Conservation (phyloP, 176 grass and related monocot species). For the Phragmites australis region DNA sequence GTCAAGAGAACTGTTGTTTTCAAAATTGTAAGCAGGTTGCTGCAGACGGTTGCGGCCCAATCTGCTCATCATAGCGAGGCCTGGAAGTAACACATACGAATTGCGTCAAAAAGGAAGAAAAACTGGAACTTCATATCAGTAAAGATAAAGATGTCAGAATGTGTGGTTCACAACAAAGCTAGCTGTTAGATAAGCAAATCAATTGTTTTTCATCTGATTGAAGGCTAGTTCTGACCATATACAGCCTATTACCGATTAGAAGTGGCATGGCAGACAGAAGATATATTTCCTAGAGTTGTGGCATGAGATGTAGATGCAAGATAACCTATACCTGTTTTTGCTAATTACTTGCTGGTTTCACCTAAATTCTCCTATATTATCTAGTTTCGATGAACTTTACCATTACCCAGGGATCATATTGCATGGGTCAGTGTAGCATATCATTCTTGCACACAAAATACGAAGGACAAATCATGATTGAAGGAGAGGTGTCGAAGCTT, state of each 20-base stretch:
- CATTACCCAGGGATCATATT: background rate
- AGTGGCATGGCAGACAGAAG: background rate
- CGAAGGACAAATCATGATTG: background rate
- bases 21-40: slow-evolving; percentile 61
- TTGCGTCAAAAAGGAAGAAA: slow-evolving; percentile 23
- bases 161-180: background rate
- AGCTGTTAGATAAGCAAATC: background rate
- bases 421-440: background rate
- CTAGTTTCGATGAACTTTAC: background rate
- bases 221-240: background rate
- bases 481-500: background rate
- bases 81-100: slow-evolving; percentile 49
- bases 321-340: background rate
- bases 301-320: background rate
- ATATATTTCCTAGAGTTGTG: background rate
- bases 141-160: background rate
- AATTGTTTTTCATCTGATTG: background rate
- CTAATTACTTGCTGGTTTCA: background rate
- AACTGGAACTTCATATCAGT: background rate
- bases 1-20: slow-evolving; percentile 61
- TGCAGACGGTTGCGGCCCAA: slow-evolving; percentile 71
- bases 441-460: slow-evolving; percentile 1
- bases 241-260: background rate
- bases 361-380: background rate
- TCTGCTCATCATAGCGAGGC: slow-evolving; percentile 79